These are phyloP conservation scores for Pseudognaphalium luteoalbum DNA, from an alignment of 129 eudicot genomes.

Conservation along the genomic window DNA sequence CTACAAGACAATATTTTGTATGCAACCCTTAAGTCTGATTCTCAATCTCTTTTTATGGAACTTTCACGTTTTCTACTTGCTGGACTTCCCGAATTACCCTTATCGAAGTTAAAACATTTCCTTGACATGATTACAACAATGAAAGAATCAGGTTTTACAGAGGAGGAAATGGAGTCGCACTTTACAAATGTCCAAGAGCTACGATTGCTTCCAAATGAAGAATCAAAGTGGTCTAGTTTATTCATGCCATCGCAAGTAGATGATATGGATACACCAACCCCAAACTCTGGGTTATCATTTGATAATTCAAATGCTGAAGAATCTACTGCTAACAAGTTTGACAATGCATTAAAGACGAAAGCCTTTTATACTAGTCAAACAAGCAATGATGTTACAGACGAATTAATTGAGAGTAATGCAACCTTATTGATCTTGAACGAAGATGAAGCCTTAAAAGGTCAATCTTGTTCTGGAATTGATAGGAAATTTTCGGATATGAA, in stretches of 20 bases:
- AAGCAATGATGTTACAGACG: constrained; percentile 13
- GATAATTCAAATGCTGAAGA: constrained; percentile 36
- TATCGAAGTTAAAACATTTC: constrained; percentile 56
- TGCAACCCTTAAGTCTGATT: constrained; percentile 54
- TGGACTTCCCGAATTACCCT: constrained; percentile 57
- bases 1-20: constrained; percentile 60
- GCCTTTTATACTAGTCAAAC: constrained; percentile 10
- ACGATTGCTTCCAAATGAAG: constrained; percentile 66
- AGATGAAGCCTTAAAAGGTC: neutral
- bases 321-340: constrained; percentile 59
- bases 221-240: constrained; percentile 58
- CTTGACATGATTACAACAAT: constrained; percentile 80
- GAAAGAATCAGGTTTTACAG: constrained; percentile 79
- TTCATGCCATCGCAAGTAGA: constrained; percentile 30
- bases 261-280: constrained; percentile 27
- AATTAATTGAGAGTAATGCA: neutral
- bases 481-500: constrained; percentile 5
- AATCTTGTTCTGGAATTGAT: constrained; percentile 3
- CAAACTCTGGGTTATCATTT: constrained; percentile 23
- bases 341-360: constrained; percentile 25
- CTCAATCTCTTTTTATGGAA: constrained; percentile 71
- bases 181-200: constrained; percentile 64
- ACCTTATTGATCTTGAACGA: neutral
- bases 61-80: constrained; percentile 57
- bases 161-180: constrained; percentile 67